Evolutionary conservation across 257 asterid genomes (phyloP).

Genomic region (Fraxinus quadrangulata): DNA sequence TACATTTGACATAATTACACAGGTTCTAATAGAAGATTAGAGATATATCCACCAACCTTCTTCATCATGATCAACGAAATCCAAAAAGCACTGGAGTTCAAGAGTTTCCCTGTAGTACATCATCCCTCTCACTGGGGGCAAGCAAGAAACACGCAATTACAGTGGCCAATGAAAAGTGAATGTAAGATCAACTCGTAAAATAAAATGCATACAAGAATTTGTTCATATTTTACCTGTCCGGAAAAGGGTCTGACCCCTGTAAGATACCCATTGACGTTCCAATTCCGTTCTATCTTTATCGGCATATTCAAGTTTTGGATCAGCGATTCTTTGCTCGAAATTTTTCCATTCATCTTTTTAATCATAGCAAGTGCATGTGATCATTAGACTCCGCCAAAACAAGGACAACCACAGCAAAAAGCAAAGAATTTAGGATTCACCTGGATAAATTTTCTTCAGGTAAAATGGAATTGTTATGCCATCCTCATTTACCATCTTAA

Average conservation of each 20-base stretch:
- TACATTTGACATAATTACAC: not conserved
- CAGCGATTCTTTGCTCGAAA: conserved; percentile 67
- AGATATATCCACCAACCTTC: conserved; percentile 56
- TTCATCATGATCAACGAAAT: conserved; percentile 76
- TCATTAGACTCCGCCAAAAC: conserved; percentile 26
- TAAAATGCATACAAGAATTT: conserved; percentile 10
- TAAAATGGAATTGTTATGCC: conserved; percentile 88
- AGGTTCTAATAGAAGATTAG: conserved; percentile 11
- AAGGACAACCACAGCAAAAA: conserved; percentile 22
- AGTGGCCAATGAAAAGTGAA: not conserved
- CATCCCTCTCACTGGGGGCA: conserved; percentile 88
- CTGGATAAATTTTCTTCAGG: conserved; percentile 94
- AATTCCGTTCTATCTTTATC: conserved; percentile 58
- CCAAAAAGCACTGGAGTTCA: conserved; percentile 95
- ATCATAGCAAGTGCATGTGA: conserved; percentile 11
- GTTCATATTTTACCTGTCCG: conserved; percentile 70
- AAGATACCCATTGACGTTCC: conserved; percentile 91
- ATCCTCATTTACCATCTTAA: conserved; percentile 88
- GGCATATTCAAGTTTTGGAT: conserved; percentile 45
- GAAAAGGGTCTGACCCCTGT: conserved; percentile 96
- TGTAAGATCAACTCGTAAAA: conserved; percentile 2
- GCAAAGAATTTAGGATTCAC: conserved; percentile 42
- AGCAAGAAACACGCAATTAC: conserved; percentile 18
- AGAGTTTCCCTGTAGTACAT: conserved; percentile 91
- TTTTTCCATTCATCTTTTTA: conserved; percentile 85